Conservation (phyloP, 768 basidiomycete genomes). For the Hericium erinaceus region DNA sequence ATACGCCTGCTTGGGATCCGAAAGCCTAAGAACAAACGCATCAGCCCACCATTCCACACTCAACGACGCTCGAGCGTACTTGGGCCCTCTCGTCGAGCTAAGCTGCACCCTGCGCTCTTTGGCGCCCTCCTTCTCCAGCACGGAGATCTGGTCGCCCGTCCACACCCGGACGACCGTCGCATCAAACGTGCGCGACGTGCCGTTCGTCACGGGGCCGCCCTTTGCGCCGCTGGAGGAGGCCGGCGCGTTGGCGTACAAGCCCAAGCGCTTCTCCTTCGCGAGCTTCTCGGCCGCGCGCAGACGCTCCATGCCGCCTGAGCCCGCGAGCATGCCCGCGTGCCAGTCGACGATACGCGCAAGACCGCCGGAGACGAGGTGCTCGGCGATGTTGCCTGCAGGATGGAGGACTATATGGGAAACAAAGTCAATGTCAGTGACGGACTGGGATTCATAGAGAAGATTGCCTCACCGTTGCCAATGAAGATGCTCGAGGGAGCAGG, state of each 20-base stretch:
- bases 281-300: slow-evolving; percentile 74
- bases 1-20: slow-evolving; percentile 78
- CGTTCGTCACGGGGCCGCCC: slow-evolving; percentile 31
- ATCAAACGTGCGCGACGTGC: slow-evolving; percentile 53
- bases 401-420: slow-evolving; percentile 50
- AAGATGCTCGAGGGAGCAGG: slow-evolving; percentile 74
- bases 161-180: slow-evolving; percentile 80
- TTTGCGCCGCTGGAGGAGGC: slow-evolving; percentile 37
- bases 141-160: slow-evolving; percentile 87
- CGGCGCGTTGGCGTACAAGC: slow-evolving; percentile 56
- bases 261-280: slow-evolving; percentile 68
- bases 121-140: slow-evolving; percentile 55
- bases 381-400: slow-evolving; percentile 91
- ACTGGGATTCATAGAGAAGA: slow-evolving; percentile 2
- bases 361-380: slow-evolving; percentile 75
- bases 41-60: neutral
- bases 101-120: slow-evolving; percentile 82
- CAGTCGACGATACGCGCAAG: slow-evolving; percentile 91
- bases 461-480: slow-evolving; percentile 67
- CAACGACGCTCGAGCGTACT: slow-evolving; percentile 32
- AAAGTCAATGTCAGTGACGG: neutral
- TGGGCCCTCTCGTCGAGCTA: slow-evolving; percentile 81
- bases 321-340: slow-evolving; percentile 93
- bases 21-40: slow-evolving; percentile 40
- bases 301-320: slow-evolving; percentile 77